Evolutionary conservation across 2,329 filamentous ascomycete genomes (phyloP).

Genomic region (Neofusicoccum sp.): DNA sequence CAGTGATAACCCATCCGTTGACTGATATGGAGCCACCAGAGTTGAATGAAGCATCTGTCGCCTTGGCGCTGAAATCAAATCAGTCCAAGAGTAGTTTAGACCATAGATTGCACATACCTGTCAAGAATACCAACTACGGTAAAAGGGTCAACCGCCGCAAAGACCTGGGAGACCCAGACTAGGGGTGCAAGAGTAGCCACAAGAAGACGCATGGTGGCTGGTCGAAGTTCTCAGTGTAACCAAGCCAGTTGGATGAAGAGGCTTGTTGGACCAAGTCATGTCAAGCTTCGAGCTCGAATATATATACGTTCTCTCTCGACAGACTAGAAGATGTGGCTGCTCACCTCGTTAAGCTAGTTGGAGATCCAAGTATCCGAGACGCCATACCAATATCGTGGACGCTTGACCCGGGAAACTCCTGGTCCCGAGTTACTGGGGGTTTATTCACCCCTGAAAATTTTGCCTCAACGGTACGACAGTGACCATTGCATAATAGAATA

Average conservation of each 20-base stretch:
- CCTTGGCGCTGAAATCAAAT: conserved; percentile 8
- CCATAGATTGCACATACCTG: conserved; percentile 21
- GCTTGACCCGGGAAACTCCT: neutral
- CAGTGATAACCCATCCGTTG: conserved; percentile 45
- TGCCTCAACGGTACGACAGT: neutral
- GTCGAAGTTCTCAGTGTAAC: neutral
- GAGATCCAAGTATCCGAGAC: neutral
- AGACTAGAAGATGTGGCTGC: neutral
- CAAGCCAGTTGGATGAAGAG: neutral
- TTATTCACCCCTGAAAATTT: neutral
- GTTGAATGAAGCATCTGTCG: conserved; percentile 36
- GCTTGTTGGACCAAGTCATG: neutral
- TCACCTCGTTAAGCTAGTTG: neutral
- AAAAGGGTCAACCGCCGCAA: conserved; percentile 22
- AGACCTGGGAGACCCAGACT: neutral
- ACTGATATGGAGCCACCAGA: conserved; percentile 47
- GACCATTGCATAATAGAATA: neutral
- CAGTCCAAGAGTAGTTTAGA: neutral
- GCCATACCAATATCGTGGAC: neutral
- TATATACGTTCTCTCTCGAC: neutral
- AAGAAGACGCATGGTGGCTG: neutral
- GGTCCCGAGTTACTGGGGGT: neutral
- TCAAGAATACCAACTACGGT: conserved; percentile 30
- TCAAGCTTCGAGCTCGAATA: neutral
- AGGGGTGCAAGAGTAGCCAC: neutral